phyloP scores from a whole-genome alignment of 2,329 filamentous ascomycete species.

The Scedosporium dehoogii region DNA sequence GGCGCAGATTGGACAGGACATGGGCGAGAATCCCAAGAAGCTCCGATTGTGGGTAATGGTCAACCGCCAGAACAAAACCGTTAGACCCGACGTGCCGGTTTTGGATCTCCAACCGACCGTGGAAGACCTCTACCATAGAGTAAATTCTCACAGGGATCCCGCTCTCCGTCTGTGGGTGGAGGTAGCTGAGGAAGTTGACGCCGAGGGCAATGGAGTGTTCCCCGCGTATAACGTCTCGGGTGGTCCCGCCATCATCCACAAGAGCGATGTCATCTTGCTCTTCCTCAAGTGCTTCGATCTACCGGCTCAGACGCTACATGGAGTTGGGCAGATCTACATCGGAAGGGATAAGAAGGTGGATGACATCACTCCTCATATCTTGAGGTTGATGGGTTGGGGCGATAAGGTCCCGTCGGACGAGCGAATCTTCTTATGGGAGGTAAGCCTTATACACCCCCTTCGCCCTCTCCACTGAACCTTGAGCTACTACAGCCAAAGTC shows the following conservation, averaged over 20 bases:
- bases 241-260: constrained; percentile 26
- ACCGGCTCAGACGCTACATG: constrained; percentile 62
- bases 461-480: not conserved
- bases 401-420: constrained; percentile 57
- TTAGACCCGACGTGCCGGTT: constrained; percentile 80
- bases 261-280: constrained; percentile 62
- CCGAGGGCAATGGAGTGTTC: constrained; percentile 50
- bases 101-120: constrained; percentile 66
- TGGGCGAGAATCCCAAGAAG: constrained; percentile 55
- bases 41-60: constrained; percentile 95
- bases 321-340: constrained; percentile 78
- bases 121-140: constrained; percentile 53
- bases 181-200: constrained; percentile 54
- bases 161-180: constrained; percentile 83
- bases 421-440: constrained; percentile 66
- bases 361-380: constrained; percentile 69
- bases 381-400: constrained; percentile 78
- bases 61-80: constrained; percentile 94
- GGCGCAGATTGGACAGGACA: constrained; percentile 58
- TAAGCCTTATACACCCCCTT: constrained; percentile 19
- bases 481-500: not conserved
- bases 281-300: constrained; percentile 91
- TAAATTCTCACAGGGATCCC: constrained; percentile 53
- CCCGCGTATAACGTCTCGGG: not conserved
- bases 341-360: constrained; percentile 78